phyloP scores from a whole-genome alignment of 257 asterid species.

The Solanum sejunctum region DNA sequence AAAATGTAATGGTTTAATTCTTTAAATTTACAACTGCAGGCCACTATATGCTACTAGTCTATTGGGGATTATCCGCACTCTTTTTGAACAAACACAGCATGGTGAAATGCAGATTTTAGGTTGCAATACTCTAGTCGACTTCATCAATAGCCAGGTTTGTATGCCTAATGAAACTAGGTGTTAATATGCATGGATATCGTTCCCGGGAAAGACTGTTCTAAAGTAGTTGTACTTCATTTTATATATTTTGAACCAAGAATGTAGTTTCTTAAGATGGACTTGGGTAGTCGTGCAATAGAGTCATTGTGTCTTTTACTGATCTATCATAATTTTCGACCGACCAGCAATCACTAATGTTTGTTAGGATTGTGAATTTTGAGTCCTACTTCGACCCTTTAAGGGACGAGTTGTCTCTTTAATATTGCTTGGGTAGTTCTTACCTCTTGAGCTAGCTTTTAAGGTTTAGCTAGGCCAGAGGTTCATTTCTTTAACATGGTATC shows the following conservation, averaged over 20 bases:
- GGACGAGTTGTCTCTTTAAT: neutral
- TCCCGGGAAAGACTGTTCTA: neutral
- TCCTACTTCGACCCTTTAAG: neutral
- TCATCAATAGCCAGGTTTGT: conserved; percentile 31
- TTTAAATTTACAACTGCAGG: conserved; percentile 17
- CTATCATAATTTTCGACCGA: neutral
- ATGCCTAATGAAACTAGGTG: neutral
- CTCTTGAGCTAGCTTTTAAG: neutral
- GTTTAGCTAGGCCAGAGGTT: neutral
- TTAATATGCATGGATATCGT: neutral
- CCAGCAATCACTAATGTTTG: neutral
- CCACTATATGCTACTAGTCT: conserved; percentile 42
- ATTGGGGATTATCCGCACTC: conserved; percentile 26
- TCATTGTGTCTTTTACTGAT: neutral
- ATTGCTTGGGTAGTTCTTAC: neutral
- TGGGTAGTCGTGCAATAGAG: neutral
- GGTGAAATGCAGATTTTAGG: conserved; percentile 37
- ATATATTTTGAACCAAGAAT: neutral
- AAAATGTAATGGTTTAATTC: neutral
- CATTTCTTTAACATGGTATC: neutral
- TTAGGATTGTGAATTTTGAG: neutral
- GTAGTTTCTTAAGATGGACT: neutral
- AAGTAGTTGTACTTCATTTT: neutral
- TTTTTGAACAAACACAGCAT: conserved; percentile 27
- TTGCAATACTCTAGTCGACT: conserved; percentile 30